phyloP scores from a whole-genome alignment of 441 rosid species.

The Erodium texanum region DNA sequence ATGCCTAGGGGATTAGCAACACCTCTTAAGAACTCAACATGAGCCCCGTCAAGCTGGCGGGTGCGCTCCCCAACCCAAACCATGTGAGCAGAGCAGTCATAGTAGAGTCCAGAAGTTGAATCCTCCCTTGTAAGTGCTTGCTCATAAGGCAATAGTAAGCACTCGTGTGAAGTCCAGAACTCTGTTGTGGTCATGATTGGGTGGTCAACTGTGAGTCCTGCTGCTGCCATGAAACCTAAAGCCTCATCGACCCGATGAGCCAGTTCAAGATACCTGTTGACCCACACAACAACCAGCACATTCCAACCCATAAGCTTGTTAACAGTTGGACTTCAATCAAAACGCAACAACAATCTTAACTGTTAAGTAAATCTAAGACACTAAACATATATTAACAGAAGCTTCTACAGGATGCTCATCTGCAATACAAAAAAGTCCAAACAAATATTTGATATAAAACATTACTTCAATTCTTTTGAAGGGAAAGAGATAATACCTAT shows the following conservation, averaged over 20 bases:
- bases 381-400: too few species aligned
- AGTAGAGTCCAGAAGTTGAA: conserved; percentile 27
- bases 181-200: conserved; percentile 28
- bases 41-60: conserved; percentile 29
- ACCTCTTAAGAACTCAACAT: conserved; percentile 29
- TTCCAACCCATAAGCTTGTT: not conserved
- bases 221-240: conserved; percentile 29
- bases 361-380: too few species aligned
- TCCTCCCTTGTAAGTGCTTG: conserved; percentile 30
- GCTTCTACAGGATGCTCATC: too few species aligned
- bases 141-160: conserved; percentile 29
- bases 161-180: conserved; percentile 31
- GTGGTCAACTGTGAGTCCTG: conserved; percentile 26
- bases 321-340: not conserved
- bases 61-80: conserved; percentile 33
- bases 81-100: conserved; percentile 33
- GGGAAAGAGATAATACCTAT: conserved; percentile 26
- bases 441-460: too few species aligned
- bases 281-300: conserved; percentile 2
- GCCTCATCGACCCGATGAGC: conserved; percentile 28
- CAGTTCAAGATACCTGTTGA: conserved; percentile 23
- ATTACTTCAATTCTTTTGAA: not conserved
- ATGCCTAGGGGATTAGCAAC: conserved; percentile 31
- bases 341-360: not conserved
- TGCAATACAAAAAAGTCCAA: too few species aligned